These are phyloP conservation scores for Wickerhamomyces sp. DNA, from an alignment of 1,139 yeast species.

Conservation along the genomic window DNA sequence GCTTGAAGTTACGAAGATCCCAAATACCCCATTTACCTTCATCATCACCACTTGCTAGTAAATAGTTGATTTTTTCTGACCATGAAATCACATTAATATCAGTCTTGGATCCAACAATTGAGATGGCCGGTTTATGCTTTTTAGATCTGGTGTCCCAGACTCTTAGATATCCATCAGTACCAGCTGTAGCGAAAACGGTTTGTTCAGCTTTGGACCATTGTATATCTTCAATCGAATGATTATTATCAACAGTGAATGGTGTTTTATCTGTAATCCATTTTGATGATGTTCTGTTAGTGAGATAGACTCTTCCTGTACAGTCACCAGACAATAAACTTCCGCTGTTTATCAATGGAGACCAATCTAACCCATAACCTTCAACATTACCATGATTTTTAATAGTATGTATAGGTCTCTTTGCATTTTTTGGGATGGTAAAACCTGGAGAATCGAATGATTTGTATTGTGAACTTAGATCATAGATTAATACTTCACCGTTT, in stretches of 20 bases:
- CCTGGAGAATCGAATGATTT: conserved; percentile 90
- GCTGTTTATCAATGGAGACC: conserved; percentile 83
- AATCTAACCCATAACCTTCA: conserved; percentile 95
- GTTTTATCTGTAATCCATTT: conserved; percentile 86
- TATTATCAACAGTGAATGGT: conserved; percentile 67
- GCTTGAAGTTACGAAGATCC: conserved; percentile 88
- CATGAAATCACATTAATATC: conserved; percentile 96
- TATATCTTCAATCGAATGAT: conserved; percentile 79
- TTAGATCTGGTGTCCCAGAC: conserved; percentile 97
- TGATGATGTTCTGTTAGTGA: conserved; percentile 70
- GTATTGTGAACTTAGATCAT: conserved; percentile 74
- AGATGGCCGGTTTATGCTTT: conserved; percentile 84
- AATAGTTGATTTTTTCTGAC: conserved; percentile 82
- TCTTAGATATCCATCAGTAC: conserved; percentile 85
- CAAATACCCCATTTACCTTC: conserved; percentile 98
- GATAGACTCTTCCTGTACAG: conserved; percentile 72
- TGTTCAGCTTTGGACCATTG: conserved; percentile 94
- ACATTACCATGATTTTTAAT: conserved; percentile 85
- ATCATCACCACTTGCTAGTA: conserved; percentile 94
- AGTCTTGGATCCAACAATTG: conserved; percentile 73
- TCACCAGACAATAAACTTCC: conserved; percentile 91
- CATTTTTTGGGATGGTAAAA: conserved; percentile 66
- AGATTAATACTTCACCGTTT: conserved; percentile 82
- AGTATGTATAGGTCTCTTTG: conserved; percentile 83
- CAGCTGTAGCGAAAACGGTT: conserved; percentile 92